Conservation (phyloP, 495 filamentous ascomycete genomes). For the Cairneyella variabilis region DNA sequence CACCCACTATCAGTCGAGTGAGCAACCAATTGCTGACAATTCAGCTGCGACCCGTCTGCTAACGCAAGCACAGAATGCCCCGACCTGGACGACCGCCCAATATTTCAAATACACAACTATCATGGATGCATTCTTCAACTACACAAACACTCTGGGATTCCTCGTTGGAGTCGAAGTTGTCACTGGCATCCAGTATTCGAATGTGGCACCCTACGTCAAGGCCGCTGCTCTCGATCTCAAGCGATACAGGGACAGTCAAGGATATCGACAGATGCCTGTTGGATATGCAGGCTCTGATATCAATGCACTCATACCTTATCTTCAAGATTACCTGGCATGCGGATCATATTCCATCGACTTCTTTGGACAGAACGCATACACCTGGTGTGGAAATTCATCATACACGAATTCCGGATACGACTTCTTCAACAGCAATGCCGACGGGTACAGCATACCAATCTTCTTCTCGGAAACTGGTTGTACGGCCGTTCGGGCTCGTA, state of each 20-base stretch:
- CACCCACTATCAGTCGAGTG: slow-evolving; percentile 68
- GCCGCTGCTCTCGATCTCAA: slow-evolving; percentile 75
- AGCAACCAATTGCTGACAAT: too few relatives aligned
- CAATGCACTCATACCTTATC: slow-evolving; percentile 47
- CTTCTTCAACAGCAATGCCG: slow-evolving; percentile 47
- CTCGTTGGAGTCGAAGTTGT: slow-evolving; percentile 84
- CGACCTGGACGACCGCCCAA: slow-evolving; percentile 66
- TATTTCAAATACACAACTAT: slow-evolving; percentile 60
- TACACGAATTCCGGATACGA: slow-evolving; percentile 69
- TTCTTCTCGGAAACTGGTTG: slow-evolving; percentile 81
- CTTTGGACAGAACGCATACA: slow-evolving; percentile 77
- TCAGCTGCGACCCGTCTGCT: too few relatives aligned
- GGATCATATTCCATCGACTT: slow-evolving; percentile 73
- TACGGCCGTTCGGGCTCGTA: slow-evolving; percentile 57
- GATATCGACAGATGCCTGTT: slow-evolving; percentile 74
- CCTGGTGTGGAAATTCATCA: slow-evolving; percentile 66
- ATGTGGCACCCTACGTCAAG: slow-evolving; percentile 73
- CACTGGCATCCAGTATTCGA: slow-evolving; percentile 49
- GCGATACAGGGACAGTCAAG: slow-evolving; percentile 66
- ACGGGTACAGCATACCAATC: slow-evolving; percentile 65
- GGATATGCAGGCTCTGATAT: slow-evolving; percentile 82
- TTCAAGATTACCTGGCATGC: slow-evolving; percentile 83
- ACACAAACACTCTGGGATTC: slow-evolving; percentile 73
- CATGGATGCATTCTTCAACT: slow-evolving; percentile 71
- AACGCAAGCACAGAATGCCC: slow-evolving; percentile 36